phyloP scores from a whole-genome alignment of 2,329 filamentous ascomycete species.

The Neofusicoccum laricinum region DNA sequence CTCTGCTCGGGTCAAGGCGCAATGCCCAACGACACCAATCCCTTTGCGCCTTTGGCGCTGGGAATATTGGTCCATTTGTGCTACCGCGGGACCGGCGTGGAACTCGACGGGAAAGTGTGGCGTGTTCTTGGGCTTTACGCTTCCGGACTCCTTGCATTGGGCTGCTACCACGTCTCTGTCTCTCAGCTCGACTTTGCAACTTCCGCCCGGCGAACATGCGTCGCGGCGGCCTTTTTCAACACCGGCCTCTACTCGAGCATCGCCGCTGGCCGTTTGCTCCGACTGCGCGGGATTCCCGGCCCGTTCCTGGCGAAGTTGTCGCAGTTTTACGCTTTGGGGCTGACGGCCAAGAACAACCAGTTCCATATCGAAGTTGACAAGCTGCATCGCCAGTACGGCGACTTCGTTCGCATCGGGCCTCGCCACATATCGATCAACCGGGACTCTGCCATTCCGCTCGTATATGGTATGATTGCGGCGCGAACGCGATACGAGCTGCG shows the following conservation, averaged over 20 bases:
- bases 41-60: not conserved
- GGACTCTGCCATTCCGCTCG: conserved; percentile 21
- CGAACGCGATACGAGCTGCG: conserved; percentile 30
- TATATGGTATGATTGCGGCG: not conserved
- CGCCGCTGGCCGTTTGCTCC: conserved; percentile 36
- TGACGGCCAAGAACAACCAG: not conserved
- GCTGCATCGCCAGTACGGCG: conserved; percentile 10
- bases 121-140: not conserved
- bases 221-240: not conserved
- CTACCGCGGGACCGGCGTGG: not conserved
- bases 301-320: conserved; percentile 6
- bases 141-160: not conserved
- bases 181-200: not conserved
- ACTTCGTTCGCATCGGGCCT: conserved; percentile 19
- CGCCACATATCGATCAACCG: conserved; percentile 27
- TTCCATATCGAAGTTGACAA: conserved; percentile 13
- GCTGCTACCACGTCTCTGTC: not conserved
- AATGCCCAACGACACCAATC: not conserved
- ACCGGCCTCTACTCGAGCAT: conserved; percentile 31
- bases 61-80: not conserved
- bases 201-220: not conserved
- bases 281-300: conserved; percentile 26
- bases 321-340: not conserved
- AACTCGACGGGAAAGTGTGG: not conserved
- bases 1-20: not conserved